phyloP scores from a whole-genome alignment of 768 basidiomycete species.

The Aureoboletus auriporus region DNA sequence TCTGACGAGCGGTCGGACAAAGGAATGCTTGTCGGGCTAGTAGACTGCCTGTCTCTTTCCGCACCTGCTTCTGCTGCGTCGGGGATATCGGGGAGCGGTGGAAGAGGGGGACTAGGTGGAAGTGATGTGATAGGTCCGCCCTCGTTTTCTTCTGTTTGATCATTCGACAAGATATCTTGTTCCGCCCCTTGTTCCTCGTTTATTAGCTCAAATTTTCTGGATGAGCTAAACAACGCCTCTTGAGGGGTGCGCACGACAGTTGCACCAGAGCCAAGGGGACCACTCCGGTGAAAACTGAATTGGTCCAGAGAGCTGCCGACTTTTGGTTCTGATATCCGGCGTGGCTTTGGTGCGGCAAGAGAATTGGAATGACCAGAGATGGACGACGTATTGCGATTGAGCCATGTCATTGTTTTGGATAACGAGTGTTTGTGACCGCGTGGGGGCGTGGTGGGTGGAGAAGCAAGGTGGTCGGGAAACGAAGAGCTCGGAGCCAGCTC shows the following conservation, averaged over 20 bases:
- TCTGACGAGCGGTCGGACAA: constrained; percentile 30
- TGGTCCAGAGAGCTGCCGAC: constrained; percentile 31
- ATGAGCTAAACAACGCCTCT: constrained; percentile 55
- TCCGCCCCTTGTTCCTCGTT: constrained; percentile 12
- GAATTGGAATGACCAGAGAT: constrained; percentile 21
- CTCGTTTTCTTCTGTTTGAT: constrained; percentile 13
- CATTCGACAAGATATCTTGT: constrained; percentile 4
- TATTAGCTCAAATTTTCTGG: constrained; percentile 1
- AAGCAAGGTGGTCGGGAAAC: constrained; percentile 17
- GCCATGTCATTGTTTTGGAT: constrained; percentile 41
- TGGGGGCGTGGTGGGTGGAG: constrained; percentile 29
- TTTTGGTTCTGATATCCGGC: constrained; percentile 44
- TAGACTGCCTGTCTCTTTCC: background rate
- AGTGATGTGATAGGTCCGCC: constrained; percentile 25
- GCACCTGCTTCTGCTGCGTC: background rate
- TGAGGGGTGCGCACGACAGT: constrained; percentile 76
- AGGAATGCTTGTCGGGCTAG: constrained; percentile 21
- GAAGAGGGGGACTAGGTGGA: constrained; percentile 46
- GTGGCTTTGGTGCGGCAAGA: constrained; percentile 35
- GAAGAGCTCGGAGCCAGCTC: constrained; percentile 27
- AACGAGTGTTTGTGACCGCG: constrained; percentile 34
- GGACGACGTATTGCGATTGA: constrained; percentile 35
- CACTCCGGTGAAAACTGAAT: constrained; percentile 34
- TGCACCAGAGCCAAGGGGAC: constrained; percentile 65
- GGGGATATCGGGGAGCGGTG: constrained; percentile 41